Conservation (phyloP, 331 rosid species). For the Malus hybrid region DNA sequence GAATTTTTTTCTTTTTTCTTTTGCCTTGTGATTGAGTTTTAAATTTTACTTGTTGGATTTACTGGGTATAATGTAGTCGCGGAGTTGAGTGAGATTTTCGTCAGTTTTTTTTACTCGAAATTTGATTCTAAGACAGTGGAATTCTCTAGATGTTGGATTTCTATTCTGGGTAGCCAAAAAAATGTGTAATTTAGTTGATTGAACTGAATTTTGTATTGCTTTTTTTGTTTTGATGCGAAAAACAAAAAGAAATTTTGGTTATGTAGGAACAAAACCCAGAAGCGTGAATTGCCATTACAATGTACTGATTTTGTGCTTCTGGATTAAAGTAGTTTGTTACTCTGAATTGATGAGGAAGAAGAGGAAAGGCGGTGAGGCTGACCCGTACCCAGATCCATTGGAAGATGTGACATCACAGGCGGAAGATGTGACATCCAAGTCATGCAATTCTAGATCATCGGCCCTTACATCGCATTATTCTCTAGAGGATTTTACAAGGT, state of each 20-base stretch:
- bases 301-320: conserved; percentile 14
- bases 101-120: not conserved
- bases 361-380: conserved; percentile 77
- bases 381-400: conserved; percentile 31
- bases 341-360: conserved; percentile 82
- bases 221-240: not conserved
- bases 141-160: not conserved
- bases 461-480: conserved; percentile 64
- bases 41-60: not conserved
- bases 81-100: not conserved
- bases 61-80: conserved; percentile 2
- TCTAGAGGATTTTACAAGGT: conserved; percentile 70
- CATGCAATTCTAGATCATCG: conserved; percentile 47
- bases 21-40: not conserved
- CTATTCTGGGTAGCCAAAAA: not conserved
- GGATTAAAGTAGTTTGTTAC: conserved; percentile 15
- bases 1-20: not conserved
- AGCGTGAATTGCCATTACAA: conserved; percentile 1
- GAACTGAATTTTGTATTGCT: not conserved
- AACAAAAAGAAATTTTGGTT: not conserved
- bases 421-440: conserved; percentile 24
- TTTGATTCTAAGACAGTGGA: not conserved
- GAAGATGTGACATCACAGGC: conserved; percentile 1
- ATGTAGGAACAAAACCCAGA: conserved; percentile 14
- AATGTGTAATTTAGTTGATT: not conserved